phyloP scores from a whole-genome alignment of 768 basidiomycete species.

The Mycena metata region DNA sequence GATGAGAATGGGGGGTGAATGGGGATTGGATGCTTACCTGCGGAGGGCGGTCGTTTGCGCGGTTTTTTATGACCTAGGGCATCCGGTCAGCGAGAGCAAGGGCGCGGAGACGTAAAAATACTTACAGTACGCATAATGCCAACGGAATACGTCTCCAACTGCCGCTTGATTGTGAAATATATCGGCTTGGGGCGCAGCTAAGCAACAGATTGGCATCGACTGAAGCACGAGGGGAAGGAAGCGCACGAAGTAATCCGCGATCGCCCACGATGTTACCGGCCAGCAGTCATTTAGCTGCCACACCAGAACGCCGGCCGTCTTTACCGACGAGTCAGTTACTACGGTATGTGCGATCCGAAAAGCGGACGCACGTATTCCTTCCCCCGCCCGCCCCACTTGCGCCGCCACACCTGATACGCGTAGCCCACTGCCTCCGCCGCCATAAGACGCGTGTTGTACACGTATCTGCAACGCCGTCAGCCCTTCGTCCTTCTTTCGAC shows the following conservation, averaged over 20 bases:
- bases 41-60: conserved; percentile 66
- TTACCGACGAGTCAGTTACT: not conserved
- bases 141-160: conserved; percentile 74
- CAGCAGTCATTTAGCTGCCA: conserved; percentile 95
- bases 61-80: conserved; percentile 67
- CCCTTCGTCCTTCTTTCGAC: not conserved
- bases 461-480: conserved; percentile 62
- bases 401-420: conserved; percentile 87
- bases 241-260: conserved; percentile 87
- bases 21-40: conserved; percentile 46
- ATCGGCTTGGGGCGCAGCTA: conserved; percentile 84
- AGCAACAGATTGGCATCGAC: not conserved
- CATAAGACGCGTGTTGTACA: conserved; percentile 91
- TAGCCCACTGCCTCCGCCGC: conserved; percentile 87
- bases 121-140: conserved; percentile 53
- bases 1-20: not conserved
- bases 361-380: conserved; percentile 68
- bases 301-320: conserved; percentile 84
- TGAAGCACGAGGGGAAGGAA: not conserved
- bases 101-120: not conserved
- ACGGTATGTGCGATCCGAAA: not conserved
- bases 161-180: conserved; percentile 83
- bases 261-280: conserved; percentile 91
- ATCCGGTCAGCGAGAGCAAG: conserved; percentile 41
- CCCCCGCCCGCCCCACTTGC: conserved; percentile 85